A percentile compares a stretch with the other conserved stretches of the same genome.
Conservation (phyloP, 768 basidiomycete genomes). For the Pleurotus pulmonarius region DNA sequence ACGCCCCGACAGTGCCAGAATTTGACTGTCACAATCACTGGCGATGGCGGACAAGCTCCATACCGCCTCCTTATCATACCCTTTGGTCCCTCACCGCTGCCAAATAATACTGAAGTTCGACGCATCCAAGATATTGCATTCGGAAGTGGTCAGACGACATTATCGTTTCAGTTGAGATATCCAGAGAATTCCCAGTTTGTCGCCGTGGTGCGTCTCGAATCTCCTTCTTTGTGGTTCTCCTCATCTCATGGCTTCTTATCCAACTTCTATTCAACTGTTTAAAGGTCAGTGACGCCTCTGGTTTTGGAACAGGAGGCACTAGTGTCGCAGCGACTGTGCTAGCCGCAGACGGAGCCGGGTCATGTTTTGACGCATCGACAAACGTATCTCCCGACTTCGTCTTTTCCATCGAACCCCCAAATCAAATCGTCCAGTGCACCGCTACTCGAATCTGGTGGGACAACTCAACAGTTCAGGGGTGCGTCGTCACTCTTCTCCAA, state of each 20-base stretch:
- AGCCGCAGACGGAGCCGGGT: conserved; percentile 40
- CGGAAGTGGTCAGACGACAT: conserved; percentile 29
- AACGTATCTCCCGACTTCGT: conserved; percentile 50
- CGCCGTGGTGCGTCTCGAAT: conserved; percentile 54
- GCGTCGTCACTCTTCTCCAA: conserved; percentile 13
- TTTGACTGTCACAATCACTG: conserved; percentile 55
- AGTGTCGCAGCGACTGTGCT: conserved; percentile 60
- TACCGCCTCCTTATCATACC: conserved; percentile 69
- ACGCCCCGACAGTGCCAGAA: conserved; percentile 65
- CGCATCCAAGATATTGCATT: conserved; percentile 57
- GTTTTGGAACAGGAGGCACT: conserved; percentile 74
- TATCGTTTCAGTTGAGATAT: conserved; percentile 58
- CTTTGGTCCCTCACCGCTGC: conserved; percentile 56
- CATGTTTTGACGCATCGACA: conserved; percentile 52
- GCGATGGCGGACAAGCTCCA: conserved; percentile 56
- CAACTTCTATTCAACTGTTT: background rate
- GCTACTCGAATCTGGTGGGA: conserved; percentile 68
- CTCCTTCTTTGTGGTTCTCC: background rate
- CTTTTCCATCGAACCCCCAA: conserved; percentile 58
- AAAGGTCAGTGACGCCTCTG: conserved; percentile 55
- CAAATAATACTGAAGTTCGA: conserved; percentile 61
- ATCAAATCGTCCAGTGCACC: conserved; percentile 63
- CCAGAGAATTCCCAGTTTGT: conserved; percentile 72
- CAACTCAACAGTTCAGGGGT: conserved; percentile 49
- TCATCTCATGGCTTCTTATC: background rate